Conservation (phyloP, 2,329 filamentous ascomycete genomes). For the Passalora sequoiae region DNA sequence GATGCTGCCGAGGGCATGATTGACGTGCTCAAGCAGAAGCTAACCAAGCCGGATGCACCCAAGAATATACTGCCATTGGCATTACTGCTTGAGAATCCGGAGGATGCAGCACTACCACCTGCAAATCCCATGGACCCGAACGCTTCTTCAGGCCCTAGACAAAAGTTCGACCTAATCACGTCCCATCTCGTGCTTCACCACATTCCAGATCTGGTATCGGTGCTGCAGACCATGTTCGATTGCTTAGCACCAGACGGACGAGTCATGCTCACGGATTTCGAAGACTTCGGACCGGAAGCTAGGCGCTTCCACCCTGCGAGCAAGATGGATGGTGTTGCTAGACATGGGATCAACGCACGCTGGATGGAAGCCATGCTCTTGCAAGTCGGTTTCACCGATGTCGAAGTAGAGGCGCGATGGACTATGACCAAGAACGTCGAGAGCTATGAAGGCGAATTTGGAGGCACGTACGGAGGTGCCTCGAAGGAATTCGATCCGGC, state of each 20-base stretch:
- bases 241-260: conserved; percentile 21
- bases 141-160: conserved; percentile 6
- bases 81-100: conserved; percentile 23
- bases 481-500: neutral
- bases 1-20: conserved; percentile 29
- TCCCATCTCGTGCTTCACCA: conserved; percentile 27
- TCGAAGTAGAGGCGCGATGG: conserved; percentile 22
- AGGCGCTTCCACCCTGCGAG: conserved; percentile 23
- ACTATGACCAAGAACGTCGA: conserved; percentile 27
- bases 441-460: conserved; percentile 29
- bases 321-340: conserved; percentile 25
- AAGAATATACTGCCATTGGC: conserved; percentile 23
- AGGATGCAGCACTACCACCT: conserved; percentile 19
- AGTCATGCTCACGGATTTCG: conserved; percentile 27
- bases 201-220: conserved; percentile 21
- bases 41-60: conserved; percentile 14
- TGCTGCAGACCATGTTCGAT: conserved; percentile 23
- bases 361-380: conserved; percentile 20
- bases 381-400: conserved; percentile 20
- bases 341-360: conserved; percentile 23
- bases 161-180: conserved; percentile 26
- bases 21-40: conserved; percentile 22
- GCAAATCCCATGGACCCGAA: conserved; percentile 3
- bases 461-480: conserved; percentile 6
- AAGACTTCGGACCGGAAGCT: conserved; percentile 25